Evolutionary conservation across 2,329 filamentous ascomycete genomes (phyloP).

Genomic region (Monosporascus sp.): DNA sequence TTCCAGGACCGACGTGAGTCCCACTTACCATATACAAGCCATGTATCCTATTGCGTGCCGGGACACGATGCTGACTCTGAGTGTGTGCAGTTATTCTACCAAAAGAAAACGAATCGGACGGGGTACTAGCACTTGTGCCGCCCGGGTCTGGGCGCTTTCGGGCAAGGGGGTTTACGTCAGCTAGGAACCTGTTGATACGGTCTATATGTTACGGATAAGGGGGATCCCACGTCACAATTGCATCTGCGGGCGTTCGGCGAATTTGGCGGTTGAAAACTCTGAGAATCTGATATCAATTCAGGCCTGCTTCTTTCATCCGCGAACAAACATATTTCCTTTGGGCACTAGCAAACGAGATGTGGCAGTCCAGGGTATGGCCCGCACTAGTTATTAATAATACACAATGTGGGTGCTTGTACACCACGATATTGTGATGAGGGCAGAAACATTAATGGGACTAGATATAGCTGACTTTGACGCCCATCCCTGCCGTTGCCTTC

Average conservation of each 20-base stretch:
- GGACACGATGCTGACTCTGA: constrained; percentile 18
- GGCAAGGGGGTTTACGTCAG: background rate
- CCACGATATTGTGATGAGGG: constrained; percentile 5
- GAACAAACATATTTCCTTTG: background rate
- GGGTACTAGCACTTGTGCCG: constrained; percentile 46
- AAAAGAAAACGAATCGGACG: constrained; percentile 61
- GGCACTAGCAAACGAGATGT: background rate
- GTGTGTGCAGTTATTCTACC: constrained; percentile 49
- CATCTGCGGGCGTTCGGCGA: background rate
- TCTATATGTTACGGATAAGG: background rate
- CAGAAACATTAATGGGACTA: constrained; percentile 36
- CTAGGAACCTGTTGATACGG: background rate
- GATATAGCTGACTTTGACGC: constrained; percentile 95
- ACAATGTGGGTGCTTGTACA: constrained; percentile 11
- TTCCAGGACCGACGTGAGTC: constrained; percentile 81
- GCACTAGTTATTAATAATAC: constrained; percentile 16
- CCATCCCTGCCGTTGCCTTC: constrained; percentile 84
- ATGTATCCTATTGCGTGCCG: constrained; percentile 19
- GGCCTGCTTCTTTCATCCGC: background rate
- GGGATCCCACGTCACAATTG: background rate
- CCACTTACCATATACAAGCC: background rate
- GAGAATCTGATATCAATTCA: too few relatives aligned
- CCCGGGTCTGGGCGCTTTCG: constrained; percentile 41
- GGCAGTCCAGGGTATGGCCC: background rate
- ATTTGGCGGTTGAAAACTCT: background rate